Evolutionary conservation across 805 yeast genomes (phyloP).

Genomic region (Torulaspora delbrueckii): DNA sequence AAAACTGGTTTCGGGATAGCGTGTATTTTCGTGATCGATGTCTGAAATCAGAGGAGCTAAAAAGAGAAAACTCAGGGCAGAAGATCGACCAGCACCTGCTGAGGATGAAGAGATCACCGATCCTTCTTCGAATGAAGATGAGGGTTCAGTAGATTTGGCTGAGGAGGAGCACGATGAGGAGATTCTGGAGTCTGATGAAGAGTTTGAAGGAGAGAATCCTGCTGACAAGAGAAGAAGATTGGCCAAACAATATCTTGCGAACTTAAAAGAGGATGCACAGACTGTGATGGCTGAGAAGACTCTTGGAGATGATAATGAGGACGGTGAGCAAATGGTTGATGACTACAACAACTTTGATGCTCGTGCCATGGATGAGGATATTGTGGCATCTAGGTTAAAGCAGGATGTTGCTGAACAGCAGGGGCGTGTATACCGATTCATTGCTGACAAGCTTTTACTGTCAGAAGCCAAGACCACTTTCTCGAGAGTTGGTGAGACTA

Average conservation of each 20-base stretch:
- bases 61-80: constrained; percentile 25
- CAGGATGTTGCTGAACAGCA: constrained; percentile 86
- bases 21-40: neutral
- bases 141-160: constrained; percentile 39
- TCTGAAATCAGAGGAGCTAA: constrained; percentile 8
- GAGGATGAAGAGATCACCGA: constrained; percentile 56
- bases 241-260: constrained; percentile 87
- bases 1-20: neutral
- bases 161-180: constrained; percentile 39
- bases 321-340: constrained; percentile 24
- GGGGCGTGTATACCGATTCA: constrained; percentile 72
- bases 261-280: constrained; percentile 58
- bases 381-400: constrained; percentile 71
- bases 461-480: constrained; percentile 40
- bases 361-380: constrained; percentile 82
- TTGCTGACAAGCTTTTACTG: constrained; percentile 47
- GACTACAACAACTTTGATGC: constrained; percentile 70
- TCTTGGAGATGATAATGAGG: constrained; percentile 14
- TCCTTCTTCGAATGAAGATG: constrained; percentile 47
- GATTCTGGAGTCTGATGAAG: constrained; percentile 63
- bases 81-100: constrained; percentile 11
- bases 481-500: constrained; percentile 58
- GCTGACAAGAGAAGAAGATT: constrained; percentile 92
- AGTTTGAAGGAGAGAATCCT: constrained; percentile 68
- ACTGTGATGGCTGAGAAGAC: constrained; percentile 31